Percentiles rank a stretch among this genome's conserved stretches.
These are phyloP conservation scores for Collybiopsis confluens DNA, from an alignment of 768 basidiomycete species.

Conservation along the genomic window DNA sequence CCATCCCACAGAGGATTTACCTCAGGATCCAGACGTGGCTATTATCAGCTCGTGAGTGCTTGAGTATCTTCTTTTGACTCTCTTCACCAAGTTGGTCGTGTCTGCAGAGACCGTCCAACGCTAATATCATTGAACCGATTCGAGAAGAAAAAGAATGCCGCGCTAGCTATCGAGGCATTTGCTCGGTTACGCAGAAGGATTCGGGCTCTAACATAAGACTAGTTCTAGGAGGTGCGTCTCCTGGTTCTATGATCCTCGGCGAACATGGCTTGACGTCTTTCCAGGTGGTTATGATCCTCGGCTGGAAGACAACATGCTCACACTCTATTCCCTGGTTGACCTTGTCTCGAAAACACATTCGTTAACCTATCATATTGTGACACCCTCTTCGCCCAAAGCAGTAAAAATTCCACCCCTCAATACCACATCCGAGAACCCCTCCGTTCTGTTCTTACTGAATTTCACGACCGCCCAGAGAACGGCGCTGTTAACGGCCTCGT, in stretches of 20 bases:
- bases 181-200: conserved; percentile 41
- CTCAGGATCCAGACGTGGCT: conserved; percentile 46
- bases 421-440: conserved; percentile 36
- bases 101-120: conserved; percentile 60
- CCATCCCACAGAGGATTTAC: conserved; percentile 31
- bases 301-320: conserved; percentile 77
- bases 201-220: conserved; percentile 48
- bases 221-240: conserved; percentile 76
- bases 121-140: conserved; percentile 90
- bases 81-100: too few species aligned
- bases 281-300: conserved; percentile 89
- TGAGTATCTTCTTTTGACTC: not conserved
- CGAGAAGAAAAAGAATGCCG: conserved; percentile 90
- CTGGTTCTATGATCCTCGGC: conserved; percentile 10
- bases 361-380: conserved; percentile 57
- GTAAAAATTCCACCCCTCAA: conserved; percentile 37
- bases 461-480: conserved; percentile 83
- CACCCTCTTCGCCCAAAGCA: conserved; percentile 36
- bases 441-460: conserved; percentile 88
- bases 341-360: conserved; percentile 43
- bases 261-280: not conserved
- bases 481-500: conserved; percentile 63
- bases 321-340: conserved; percentile 57
- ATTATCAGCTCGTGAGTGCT: conserved; percentile 55
- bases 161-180: conserved; percentile 78